Base-by-base conservation (phyloP, 495 filamentous ascomycete species). In the Echria macrotheca region DNA sequence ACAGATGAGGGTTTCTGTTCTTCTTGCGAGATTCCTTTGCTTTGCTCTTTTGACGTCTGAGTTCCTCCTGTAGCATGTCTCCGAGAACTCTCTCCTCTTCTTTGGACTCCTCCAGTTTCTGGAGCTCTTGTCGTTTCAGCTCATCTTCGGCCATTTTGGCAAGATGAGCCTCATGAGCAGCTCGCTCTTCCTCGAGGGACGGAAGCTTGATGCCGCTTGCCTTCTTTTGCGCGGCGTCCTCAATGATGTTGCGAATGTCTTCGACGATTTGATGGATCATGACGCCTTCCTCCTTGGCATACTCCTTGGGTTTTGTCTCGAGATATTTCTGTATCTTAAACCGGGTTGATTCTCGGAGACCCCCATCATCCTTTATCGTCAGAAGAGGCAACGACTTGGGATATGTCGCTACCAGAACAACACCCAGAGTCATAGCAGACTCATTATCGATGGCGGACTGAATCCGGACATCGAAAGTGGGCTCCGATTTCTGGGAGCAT, bases 201-300 rank as follows among this genome's bases (percentile, higher is more conserved):
- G 89, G 90, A 8, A 96, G 67, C 40, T 89, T 78, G 45, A 80
- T 72, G 12, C 85, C 81, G 40, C 83, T 77, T 36, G 82, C 84
- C 51, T 82, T 83, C 22, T 80, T 79, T 55, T 84, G 75, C 7
- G 87, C 85, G 15, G 86, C 88, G 67, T 94, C 87, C 61, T 97
- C 90, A 15, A 98, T 71, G 14, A 91, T 80, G 52, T 97, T 93
- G 50, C 87, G 83, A 36, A 96, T 82, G 4, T 83, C 81, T 40
- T 85, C 78, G 7, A 87, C 86, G 29, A 98, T 76, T 48, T 89
- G 86, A 64, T 87, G 84, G 10, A 98, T 88, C 91, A 98, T 96
- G 2, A 85, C 86, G 14, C 89, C 55, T 25, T 74, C 71, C 38
- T 63, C 69, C 24, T 56, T 52, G 4, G 71, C 70, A 8, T 91